Percentiles rank a stretch among this genome's conserved stretches.
Evolutionary conservation across 768 basidiomycete genomes (phyloP).

Genomic region (Lentinula sp.): DNA sequence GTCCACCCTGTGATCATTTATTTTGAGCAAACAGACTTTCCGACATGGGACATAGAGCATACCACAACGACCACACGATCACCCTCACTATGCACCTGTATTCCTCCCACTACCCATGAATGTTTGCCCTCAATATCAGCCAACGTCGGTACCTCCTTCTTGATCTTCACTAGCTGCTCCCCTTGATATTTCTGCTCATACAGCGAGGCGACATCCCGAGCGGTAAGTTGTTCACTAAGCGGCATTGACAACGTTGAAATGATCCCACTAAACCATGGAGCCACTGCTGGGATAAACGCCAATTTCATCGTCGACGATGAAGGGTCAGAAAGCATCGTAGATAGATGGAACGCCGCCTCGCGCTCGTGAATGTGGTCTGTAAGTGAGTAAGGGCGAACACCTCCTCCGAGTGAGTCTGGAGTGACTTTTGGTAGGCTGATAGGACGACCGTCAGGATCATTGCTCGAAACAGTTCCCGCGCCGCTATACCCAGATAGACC

Average conservation of each 20-base stretch:
- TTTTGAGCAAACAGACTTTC: background rate
- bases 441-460: conserved; percentile 62
- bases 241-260: conserved; percentile 83
- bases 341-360: conserved; percentile 84
- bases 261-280: conserved; percentile 97
- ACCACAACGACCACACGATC: conserved; percentile 94
- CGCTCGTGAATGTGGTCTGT: conserved; percentile 99
- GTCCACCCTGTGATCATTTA: conserved; percentile 57
- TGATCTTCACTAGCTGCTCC: conserved; percentile 68
- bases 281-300: conserved; percentile 84
- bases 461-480: conserved; percentile 79
- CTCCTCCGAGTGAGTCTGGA: conserved; percentile 67
- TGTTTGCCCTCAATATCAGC: conserved; percentile 76
- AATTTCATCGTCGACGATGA: conserved; percentile 39
- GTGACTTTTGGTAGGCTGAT: conserved; percentile 78
- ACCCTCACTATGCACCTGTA: conserved; percentile 86
- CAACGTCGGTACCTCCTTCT: conserved; percentile 68
- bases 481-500: conserved; percentile 94
- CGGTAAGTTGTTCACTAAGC: conserved; percentile 58
- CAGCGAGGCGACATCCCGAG: conserved; percentile 62
- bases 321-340: conserved; percentile 41
- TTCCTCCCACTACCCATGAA: conserved; percentile 87
- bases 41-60: conserved; percentile 22
- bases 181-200: conserved; percentile 74
- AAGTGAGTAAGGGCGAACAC: conserved; percentile 78